phyloP scores from a whole-genome alignment of 495 filamentous ascomycete species.

The Trichoderma erinaceum region DNA sequence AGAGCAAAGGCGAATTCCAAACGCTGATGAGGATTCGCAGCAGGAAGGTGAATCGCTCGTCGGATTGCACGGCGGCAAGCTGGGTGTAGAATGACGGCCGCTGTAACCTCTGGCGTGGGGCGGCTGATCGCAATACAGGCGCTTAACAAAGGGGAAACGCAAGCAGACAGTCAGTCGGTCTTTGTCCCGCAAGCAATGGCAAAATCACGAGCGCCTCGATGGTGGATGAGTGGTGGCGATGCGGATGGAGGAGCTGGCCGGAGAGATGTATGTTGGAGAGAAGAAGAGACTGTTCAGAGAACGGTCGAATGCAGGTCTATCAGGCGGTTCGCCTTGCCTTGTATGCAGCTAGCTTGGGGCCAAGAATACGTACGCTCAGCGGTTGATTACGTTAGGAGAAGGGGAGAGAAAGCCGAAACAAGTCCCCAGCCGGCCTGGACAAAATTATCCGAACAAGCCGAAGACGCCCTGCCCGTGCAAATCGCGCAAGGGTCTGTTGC shows the following conservation, averaged over 20 bases:
- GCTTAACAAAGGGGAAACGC: conserved; percentile 9
- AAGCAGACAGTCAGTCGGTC: not conserved
- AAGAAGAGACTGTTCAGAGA: not conserved
- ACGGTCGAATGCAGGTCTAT: not conserved
- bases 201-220: too few relatives aligned
- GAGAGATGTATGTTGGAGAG: not conserved
- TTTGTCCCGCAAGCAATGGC: not conserved
- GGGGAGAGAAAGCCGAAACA: not conserved
- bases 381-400: conserved; percentile 11
- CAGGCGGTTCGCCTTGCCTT: conserved; percentile 8
- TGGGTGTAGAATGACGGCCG: not conserved
- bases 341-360: conserved; percentile 8
- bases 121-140: conserved; percentile 10
- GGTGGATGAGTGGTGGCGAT: not conserved
- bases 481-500: not conserved
- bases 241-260: not conserved
- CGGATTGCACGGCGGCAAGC: not conserved
- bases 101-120: not conserved
- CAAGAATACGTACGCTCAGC: conserved; percentile 1
- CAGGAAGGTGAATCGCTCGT: not conserved
- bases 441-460: conserved; percentile 1
- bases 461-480: not conserved
- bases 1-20: not conserved
- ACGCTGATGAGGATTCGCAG: not conserved
- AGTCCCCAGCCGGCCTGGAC: not conserved